These are phyloP conservation scores for Conoideocrella luteorostrata DNA, from an alignment of 2,329 filamentous ascomycete genomes.

Conservation along the genomic window DNA sequence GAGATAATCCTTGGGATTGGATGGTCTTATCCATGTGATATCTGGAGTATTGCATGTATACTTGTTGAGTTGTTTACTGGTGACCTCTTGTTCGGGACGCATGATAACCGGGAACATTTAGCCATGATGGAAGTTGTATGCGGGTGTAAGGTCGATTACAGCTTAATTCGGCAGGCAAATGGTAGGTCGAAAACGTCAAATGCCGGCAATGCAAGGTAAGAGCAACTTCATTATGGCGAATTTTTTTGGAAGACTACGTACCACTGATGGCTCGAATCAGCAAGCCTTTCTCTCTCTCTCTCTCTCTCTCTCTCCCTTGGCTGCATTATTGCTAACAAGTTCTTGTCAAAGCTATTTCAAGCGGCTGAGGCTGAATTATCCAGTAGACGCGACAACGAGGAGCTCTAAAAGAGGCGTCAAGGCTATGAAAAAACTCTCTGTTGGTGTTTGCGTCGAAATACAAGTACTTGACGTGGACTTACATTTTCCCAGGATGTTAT, in stretches of 20 bases:
- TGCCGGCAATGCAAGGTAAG: conserved; percentile 54
- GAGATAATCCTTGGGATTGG: conserved; percentile 66
- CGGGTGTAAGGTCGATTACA: conserved; percentile 49
- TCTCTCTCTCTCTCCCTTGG: no score
- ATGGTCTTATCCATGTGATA: conserved; percentile 67
- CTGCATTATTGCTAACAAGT: neutral
- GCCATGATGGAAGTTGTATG: conserved; percentile 72
- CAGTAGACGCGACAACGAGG: conserved; percentile 54
- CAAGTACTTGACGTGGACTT: conserved; percentile 18
- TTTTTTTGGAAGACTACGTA: no score
- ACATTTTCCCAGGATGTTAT: conserved; percentile 38
- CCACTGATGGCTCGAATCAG: no score
- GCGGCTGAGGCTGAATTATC: conserved; percentile 58
- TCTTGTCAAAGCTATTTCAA: conserved; percentile 54
- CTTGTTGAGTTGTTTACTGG: conserved; percentile 69
- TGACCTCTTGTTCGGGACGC: conserved; percentile 65
- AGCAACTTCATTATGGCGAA: conserved; percentile 45
- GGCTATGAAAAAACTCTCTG: no score
- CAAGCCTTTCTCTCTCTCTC: no score
- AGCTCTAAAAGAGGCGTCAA: conserved; percentile 62
- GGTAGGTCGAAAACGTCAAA: conserved; percentile 51
- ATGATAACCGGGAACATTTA: conserved; percentile 65
- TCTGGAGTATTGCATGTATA: conserved; percentile 70
- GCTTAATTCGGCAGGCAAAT: conserved; percentile 44
- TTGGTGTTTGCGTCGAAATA: conserved; percentile 55